phyloP scores from a whole-genome alignment of 2,329 filamentous ascomycete genomes.

The Aspergillus pseudonomiae region DNA sequence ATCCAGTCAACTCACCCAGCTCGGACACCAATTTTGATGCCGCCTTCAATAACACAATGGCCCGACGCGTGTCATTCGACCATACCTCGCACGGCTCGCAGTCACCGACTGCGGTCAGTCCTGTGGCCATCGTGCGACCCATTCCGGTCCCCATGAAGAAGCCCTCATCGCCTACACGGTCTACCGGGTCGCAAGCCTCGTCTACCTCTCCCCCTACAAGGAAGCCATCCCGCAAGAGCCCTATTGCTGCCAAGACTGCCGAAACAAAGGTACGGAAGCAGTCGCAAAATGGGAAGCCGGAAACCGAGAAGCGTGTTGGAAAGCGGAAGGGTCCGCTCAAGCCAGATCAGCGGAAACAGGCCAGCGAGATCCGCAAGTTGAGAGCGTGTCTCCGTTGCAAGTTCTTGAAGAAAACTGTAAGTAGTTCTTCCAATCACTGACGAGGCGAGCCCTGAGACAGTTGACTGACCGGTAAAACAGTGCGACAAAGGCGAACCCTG shows the following conservation, averaged over 20 bases:
- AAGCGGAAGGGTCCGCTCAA: slow-evolving; percentile 85
- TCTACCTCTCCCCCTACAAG: slow-evolving; percentile 68
- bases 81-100: slow-evolving; percentile 47
- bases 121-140: slow-evolving; percentile 67
- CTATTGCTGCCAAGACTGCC: slow-evolving; percentile 74
- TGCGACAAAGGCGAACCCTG: slow-evolving; percentile 98
- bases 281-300: slow-evolving; percentile 75
- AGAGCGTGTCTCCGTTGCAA: slow-evolving; percentile 94
- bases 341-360: slow-evolving; percentile 93
- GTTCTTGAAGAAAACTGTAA: slow-evolving; percentile 91
- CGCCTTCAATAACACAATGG: slow-evolving; percentile 44
- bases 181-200: slow-evolving; percentile 64
- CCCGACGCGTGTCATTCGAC: slow-evolving; percentile 44
- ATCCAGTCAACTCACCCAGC: slow-evolving; percentile 79
- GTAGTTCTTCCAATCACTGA: slow-evolving; percentile 11
- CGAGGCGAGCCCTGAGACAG: not conserved
- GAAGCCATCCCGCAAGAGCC: slow-evolving; percentile 71
- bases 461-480: slow-evolving; percentile 21
- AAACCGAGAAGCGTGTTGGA: slow-evolving; percentile 91
- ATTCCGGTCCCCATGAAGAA: slow-evolving; percentile 56
- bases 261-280: slow-evolving; percentile 82
- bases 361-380: slow-evolving; percentile 93
- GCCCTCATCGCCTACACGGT: slow-evolving; percentile 59
- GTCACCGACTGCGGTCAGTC: slow-evolving; percentile 61
- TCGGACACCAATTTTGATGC: slow-evolving; percentile 74